Conservation (phyloP, 176 grass and related monocot genomes). For the Oryza longistaminata region DNA sequence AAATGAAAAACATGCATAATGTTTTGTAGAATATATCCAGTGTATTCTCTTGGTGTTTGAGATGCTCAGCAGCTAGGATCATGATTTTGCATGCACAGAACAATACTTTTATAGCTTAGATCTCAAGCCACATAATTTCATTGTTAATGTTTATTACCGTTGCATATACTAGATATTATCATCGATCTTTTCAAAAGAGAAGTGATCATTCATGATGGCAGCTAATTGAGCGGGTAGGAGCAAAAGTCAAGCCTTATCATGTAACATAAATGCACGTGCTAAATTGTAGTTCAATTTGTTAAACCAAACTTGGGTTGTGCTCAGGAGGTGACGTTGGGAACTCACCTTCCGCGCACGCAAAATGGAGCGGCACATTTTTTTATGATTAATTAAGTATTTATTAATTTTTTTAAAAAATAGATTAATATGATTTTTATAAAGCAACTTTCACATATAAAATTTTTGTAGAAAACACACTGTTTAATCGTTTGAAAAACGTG, state of each 20-base stretch:
- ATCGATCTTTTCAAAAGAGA: background rate
- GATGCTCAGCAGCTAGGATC: background rate
- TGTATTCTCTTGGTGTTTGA: background rate
- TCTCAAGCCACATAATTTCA: background rate
- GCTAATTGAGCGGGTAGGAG: background rate
- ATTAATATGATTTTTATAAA: too few relatives aligned
- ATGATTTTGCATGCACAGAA: background rate
- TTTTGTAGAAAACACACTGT: too few relatives aligned
- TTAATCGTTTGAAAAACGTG: too few relatives aligned
- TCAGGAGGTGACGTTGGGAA: too few relatives aligned
- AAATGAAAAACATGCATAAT: background rate
- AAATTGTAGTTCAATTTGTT: background rate
- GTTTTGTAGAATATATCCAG: background rate
- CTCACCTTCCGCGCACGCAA: too few relatives aligned
- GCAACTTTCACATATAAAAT: too few relatives aligned
- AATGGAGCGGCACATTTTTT: too few relatives aligned
- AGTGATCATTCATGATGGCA: background rate
- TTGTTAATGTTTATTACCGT: background rate
- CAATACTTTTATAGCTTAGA: background rate
- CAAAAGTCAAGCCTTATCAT: conserved; percentile 27
- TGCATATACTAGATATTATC: background rate
- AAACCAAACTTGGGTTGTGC: background rate
- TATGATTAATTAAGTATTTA: too few relatives aligned
- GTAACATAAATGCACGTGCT: background rate
- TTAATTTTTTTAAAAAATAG: too few relatives aligned